A percentile compares a stretch with the other conserved stretches of the same genome.
Conservation (phyloP, 2,329 filamentous ascomycete species). For the Chalaropsis ovoidea region DNA sequence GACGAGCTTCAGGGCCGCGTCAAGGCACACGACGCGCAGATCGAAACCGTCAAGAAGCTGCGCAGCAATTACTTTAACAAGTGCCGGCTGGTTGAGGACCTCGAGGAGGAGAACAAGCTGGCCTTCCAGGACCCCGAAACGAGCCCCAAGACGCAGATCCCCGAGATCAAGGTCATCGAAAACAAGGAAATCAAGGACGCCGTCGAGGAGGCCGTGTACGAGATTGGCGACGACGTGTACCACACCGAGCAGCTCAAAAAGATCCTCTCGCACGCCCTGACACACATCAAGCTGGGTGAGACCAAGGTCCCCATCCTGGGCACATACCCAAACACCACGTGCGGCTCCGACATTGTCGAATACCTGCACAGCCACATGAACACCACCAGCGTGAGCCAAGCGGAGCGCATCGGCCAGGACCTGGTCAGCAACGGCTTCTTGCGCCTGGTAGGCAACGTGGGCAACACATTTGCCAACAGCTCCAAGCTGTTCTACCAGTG, state of each 20-base stretch:
- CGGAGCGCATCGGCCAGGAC: conserved; percentile 91
- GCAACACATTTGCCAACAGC: conserved; percentile 92
- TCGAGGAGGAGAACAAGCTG: conserved; percentile 97
- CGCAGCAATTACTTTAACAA: conserved; percentile 98
- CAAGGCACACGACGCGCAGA: conserved; percentile 86
- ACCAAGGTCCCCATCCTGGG: conserved; percentile 92
- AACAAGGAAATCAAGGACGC: conserved; percentile 51
- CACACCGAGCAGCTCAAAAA: conserved; percentile 80
- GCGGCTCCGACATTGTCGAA: conserved; percentile 86
- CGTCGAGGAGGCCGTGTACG: conserved; percentile 73
- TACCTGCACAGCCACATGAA: conserved; percentile 86
- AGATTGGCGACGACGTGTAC: conserved; percentile 85
- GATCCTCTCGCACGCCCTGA: conserved; percentile 74
- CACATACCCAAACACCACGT: conserved; percentile 86
- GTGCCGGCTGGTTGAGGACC: conserved; percentile 85
- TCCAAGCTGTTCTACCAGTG: conserved; percentile 97
- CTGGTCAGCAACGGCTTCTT: conserved; percentile 77
- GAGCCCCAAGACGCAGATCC: conserved; percentile 58
- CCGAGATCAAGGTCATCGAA: conserved; percentile 79
- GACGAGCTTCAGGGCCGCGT: conserved; percentile 85
- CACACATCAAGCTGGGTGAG: conserved; percentile 76
- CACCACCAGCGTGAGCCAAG: conserved; percentile 74
- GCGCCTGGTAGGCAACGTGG: conserved; percentile 84
- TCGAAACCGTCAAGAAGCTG: conserved; percentile 81
- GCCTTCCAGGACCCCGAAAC: conserved; percentile 80